Evolutionary conservation across 192 early-diverging fungal genomes (phyloP).

Genomic region (Coemansia sp.): DNA sequence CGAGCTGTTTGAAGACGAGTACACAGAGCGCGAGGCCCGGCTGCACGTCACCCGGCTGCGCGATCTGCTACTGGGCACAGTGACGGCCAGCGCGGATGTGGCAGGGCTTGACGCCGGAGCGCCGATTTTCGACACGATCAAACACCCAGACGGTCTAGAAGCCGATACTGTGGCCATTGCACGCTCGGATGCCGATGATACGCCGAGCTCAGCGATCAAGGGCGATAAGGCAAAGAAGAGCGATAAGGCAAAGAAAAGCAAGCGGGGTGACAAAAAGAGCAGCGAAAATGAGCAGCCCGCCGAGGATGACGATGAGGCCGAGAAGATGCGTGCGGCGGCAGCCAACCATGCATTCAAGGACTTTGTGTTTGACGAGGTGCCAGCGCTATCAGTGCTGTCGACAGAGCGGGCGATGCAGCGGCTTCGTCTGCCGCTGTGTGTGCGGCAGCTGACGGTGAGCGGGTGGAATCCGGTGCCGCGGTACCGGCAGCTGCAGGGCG

Average conservation of each 20-base stretch:
- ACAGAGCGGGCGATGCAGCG: constrained; percentile 56
- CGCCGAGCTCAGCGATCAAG: not conserved
- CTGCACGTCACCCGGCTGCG: constrained; percentile 85
- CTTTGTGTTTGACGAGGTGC: constrained; percentile 17
- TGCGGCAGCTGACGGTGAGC: constrained; percentile 76
- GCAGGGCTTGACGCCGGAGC: constrained; percentile 72
- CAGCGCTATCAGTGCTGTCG: constrained; percentile 55
- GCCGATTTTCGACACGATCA: constrained; percentile 62
- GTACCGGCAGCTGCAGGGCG: constrained; percentile 70
- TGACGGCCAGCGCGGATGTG: constrained; percentile 27
- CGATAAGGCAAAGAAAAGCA: constrained; percentile 26
- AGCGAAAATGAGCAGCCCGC: not conserved
- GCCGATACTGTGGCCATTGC: not conserved
- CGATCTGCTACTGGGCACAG: constrained; percentile 78
- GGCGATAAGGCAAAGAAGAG: not conserved
- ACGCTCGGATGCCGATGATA: constrained; percentile 4
- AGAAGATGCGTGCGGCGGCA: constrained; percentile 12
- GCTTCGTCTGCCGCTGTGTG: constrained; percentile 59
- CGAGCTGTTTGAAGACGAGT: constrained; percentile 71
- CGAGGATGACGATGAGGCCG: not conserved
- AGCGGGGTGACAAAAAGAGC: constrained; percentile 20
- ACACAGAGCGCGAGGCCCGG: constrained; percentile 90
- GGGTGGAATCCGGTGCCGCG: constrained; percentile 92
- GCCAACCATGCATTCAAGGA: constrained; percentile 24
- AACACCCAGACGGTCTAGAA: constrained; percentile 21